Conservation (phyloP, 2,329 filamentous ascomycete genomes). For the Aureobasidium sp. region DNA sequence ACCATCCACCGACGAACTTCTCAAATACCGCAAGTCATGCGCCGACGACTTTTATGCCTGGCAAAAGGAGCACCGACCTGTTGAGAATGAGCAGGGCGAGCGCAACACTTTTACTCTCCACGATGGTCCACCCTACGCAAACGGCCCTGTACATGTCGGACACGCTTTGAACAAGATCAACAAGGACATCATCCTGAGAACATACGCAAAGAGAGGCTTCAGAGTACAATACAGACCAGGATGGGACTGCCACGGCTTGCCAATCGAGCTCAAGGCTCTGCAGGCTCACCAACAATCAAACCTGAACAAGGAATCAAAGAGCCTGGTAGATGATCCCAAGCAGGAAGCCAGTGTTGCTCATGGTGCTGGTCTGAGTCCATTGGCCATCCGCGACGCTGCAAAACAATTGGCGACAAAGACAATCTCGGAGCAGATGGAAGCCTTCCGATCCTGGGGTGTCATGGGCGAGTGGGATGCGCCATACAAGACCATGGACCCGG, state of each 20-base stretch:
- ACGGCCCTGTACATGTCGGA: constrained; percentile 90
- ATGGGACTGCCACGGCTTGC: constrained; percentile 98
- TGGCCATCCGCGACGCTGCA: constrained; percentile 71
- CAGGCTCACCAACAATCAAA: constrained; percentile 52
- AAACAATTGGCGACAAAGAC: constrained; percentile 73
- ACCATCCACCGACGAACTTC: constrained; percentile 45
- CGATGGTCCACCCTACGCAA: constrained; percentile 97
- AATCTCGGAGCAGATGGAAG: constrained; percentile 75
- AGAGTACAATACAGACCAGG: constrained; percentile 87
- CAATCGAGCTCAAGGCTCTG: constrained; percentile 96
- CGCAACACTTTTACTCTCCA: constrained; percentile 81
- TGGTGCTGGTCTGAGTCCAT: constrained; percentile 40
- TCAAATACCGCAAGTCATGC: constrained; percentile 75
- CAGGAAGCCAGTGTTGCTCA: constrained; percentile 36
- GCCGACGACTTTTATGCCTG: constrained; percentile 91
- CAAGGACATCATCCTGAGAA: constrained; percentile 92
- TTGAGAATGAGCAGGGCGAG: constrained; percentile 43
- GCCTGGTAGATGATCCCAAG: constrained; percentile 29
- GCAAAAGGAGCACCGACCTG: constrained; percentile 65
- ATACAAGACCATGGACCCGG: constrained; percentile 83
- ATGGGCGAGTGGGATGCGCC: constrained; percentile 84
- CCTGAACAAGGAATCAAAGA: constrained; percentile 42
- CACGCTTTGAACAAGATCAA: constrained; percentile 98
- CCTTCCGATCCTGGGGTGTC: constrained; percentile 77
- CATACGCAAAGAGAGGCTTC: constrained; percentile 81